These are phyloP conservation scores for Pseudogymnoascus sp. DNA, from an alignment of 2,329 filamentous ascomycete species.

Conservation along the genomic window DNA sequence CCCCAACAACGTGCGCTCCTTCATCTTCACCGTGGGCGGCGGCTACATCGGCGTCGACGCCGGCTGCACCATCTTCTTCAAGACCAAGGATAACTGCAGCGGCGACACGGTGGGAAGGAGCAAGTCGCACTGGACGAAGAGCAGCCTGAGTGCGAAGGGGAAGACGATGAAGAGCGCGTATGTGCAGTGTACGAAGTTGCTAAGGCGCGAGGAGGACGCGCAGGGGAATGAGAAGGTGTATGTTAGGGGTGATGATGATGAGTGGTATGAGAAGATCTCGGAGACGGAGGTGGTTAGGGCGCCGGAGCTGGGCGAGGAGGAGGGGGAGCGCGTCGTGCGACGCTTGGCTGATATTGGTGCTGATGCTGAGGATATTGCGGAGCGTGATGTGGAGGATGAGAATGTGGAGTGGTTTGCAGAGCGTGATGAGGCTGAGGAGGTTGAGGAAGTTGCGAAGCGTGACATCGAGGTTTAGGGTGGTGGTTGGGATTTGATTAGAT, in stretches of 20 bases:
- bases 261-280: constrained; percentile 2
- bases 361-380: neutral
- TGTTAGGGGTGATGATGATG: neutral
- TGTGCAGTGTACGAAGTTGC: constrained; percentile 2
- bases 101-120: neutral
- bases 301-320: neutral
- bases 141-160: neutral
- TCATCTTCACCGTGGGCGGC: neutral
- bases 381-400: neutral
- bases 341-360: neutral
- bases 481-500: neutral
- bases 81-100: neutral
- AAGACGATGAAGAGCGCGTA: constrained; percentile 1
- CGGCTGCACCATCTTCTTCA: neutral
- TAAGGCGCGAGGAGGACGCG: neutral
- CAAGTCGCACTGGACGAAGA: neutral
- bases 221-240: neutral
- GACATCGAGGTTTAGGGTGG: neutral
- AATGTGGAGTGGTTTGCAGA: neutral
- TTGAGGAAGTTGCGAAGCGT: neutral
- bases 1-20: neutral
- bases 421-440: neutral
- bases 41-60: neutral
- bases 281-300: neutral
- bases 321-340: neutral